A percentile compares a stretch with the other conserved stretches of the same genome.
Conservation (phyloP, 2,329 filamentous ascomycete species). For the Didymellaceae sp. region DNA sequence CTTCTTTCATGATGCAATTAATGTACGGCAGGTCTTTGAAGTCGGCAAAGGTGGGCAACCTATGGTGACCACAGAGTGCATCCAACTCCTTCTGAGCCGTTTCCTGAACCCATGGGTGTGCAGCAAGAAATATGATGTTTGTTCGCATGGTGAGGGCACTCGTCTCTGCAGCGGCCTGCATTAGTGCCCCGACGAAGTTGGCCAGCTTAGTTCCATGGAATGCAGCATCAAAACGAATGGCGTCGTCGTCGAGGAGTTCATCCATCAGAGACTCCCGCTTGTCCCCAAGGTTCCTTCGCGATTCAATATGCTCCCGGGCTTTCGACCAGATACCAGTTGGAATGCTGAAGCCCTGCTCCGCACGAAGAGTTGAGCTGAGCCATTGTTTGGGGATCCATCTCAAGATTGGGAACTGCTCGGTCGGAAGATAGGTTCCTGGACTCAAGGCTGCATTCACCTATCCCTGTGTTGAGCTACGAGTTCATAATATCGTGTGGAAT, state of each 20-base stretch:
- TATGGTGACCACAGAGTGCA: constrained; percentile 22
- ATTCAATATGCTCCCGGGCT: constrained; percentile 23
- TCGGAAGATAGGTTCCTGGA: constrained; percentile 30
- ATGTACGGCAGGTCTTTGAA: constrained; percentile 39
- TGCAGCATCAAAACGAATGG: constrained; percentile 15
- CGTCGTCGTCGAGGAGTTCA: constrained; percentile 29
- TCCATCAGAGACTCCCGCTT: constrained; percentile 36
- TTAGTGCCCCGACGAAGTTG: constrained; percentile 29
- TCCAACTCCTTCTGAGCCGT: constrained; percentile 32
- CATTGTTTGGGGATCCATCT: constrained; percentile 29
- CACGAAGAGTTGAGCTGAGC: constrained; percentile 20
- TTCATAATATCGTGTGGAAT: neutral
- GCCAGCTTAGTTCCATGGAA: constrained; percentile 24
- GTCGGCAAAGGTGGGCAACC: constrained; percentile 31
- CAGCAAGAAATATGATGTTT: constrained; percentile 31
- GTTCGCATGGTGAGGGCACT: constrained; percentile 25
- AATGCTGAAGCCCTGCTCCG: constrained; percentile 22
- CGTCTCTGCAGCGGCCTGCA: constrained; percentile 35
- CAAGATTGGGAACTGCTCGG: constrained; percentile 35
- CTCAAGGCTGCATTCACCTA: constrained; percentile 17
- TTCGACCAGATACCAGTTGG: constrained; percentile 26
- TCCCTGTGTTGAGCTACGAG: neutral
- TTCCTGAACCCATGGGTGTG: constrained; percentile 28
- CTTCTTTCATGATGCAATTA: constrained; percentile 42
- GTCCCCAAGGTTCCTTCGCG: constrained; percentile 27